Evolutionary conservation across 805 yeast genomes (phyloP), one percentile per base, ranked within the genome.

Genomic region (Clavispora phyllophila): DNA sequence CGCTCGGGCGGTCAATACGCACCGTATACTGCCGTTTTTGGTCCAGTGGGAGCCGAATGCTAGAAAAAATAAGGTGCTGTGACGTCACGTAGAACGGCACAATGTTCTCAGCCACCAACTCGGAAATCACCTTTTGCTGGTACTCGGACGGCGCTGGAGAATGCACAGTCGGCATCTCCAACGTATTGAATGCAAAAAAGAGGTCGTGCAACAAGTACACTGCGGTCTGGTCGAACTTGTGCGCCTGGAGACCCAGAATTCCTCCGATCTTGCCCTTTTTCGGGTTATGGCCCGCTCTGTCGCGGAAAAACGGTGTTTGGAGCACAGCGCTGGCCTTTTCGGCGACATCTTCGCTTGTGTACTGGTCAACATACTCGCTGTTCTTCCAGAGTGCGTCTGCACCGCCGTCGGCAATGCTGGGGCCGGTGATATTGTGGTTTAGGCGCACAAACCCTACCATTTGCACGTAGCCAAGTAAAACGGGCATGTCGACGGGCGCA

Each of bases 31-130:
- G 28, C 37, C 53, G 54, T 1, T 49, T 26, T 1, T 54, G 45
- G 2, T 46, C 45, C 14, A 58, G 56, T 7, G 42, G 42, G 8
- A 68, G 45, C 2, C 38, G 32, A 3, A 63, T 43, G 43, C 68
- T 64, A 9, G 68, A 51, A 42, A 70, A 70, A n/a, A 69, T 42
- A 25, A 70, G 59, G 13, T 60, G 54, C 41, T 70, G 75, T 4
- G 66, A 56, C 1, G 74, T 68, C 17, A 70, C 53, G 44, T 67
- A 70, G 43, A 70, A 66, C 3, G 74, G 75, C 8, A 64, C 50
- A 9, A 69, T 57, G 13, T 60, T 50, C 36, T 62, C 63, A 2
- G 64, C 50, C 13, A 67, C 43, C 19, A 63, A 67, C 29, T 56
- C 49, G 9, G 48, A 40, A 3, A 49, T 36, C 25, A 44, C 48